phyloP scores from a whole-genome alignment of 768 basidiomycete species.

The Galerina marginata region DNA sequence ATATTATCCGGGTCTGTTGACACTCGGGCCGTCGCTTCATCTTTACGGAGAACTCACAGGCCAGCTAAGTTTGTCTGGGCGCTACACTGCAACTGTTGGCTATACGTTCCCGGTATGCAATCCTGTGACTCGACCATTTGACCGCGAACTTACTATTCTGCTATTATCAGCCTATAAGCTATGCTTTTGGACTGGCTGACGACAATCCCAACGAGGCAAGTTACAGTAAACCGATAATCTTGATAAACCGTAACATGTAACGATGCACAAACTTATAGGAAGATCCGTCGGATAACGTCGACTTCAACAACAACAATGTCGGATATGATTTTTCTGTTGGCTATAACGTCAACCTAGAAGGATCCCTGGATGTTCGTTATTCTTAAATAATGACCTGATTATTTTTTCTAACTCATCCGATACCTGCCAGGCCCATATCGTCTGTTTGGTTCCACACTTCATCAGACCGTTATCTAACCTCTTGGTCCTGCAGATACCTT shows the following conservation, averaged over 20 bases:
- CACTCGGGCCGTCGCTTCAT: slow-evolving; percentile 16
- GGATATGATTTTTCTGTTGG: slow-evolving; percentile 21
- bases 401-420: neutral
- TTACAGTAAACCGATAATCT: neutral
- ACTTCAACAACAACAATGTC: slow-evolving; percentile 10
- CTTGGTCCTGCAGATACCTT: slow-evolving; percentile 16
- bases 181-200: slow-evolving; percentile 16
- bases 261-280: neutral
- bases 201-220: slow-evolving; percentile 13
- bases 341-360: slow-evolving; percentile 31
- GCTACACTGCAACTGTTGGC: slow-evolving; percentile 15
- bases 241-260: neutral
- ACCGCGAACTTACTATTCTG: neutral
- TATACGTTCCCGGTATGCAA: slow-evolving; percentile 18
- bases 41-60: slow-evolving; percentile 20
- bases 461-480: neutral
- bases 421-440: slow-evolving; percentile 3
- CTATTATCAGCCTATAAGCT: slow-evolving; percentile 9
- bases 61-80: slow-evolving; percentile 19
- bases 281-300: slow-evolving; percentile 10
- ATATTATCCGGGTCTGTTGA: slow-evolving; percentile 14
- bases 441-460: neutral
- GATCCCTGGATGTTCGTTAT: slow-evolving; percentile 24
- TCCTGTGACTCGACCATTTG: neutral
- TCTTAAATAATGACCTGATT: neutral